Conservation (phyloP, 495 filamentous ascomycete species). For the Penicillium paxilli region DNA sequence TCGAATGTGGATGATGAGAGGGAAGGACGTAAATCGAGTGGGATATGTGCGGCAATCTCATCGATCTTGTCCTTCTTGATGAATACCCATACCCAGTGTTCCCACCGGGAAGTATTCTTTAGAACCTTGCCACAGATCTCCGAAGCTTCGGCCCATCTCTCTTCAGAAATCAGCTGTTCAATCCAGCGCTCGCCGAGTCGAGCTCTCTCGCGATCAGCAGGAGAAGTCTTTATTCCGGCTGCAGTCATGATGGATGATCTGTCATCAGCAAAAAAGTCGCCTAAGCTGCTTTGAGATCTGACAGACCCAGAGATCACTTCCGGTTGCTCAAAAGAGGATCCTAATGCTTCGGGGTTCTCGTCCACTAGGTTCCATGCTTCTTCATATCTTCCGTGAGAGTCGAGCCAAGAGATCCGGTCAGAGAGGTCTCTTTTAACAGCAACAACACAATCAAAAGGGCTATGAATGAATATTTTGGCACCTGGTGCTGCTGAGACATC, state of each 20-base stretch:
- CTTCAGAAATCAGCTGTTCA: slow-evolving; percentile 70
- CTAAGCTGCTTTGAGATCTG: slow-evolving; percentile 54
- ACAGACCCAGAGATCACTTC: slow-evolving; percentile 61
- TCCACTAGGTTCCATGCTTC: slow-evolving; percentile 87
- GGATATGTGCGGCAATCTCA: slow-evolving; percentile 84
- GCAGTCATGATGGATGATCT: slow-evolving; percentile 57
- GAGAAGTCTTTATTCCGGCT: slow-evolving; percentile 47
- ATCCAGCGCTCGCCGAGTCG: slow-evolving; percentile 92
- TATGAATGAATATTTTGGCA: slow-evolving; percentile 92
- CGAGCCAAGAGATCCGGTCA: slow-evolving; percentile 83
- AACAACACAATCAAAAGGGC: slow-evolving; percentile 91
- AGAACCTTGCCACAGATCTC: slow-evolving; percentile 78
- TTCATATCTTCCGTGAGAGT: slow-evolving; percentile 75
- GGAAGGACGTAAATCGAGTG: slow-evolving; percentile 71
- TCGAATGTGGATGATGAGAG: slow-evolving; percentile 86
- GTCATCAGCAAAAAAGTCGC: slow-evolving; percentile 80
- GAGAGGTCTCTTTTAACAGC: slow-evolving; percentile 79
- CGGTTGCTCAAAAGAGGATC: slow-evolving; percentile 24
- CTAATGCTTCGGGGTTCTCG: slow-evolving; percentile 65
- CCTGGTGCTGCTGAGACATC: slow-evolving; percentile 59
- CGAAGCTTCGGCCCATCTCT: slow-evolving; percentile 76
- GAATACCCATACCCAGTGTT: slow-evolving; percentile 91
- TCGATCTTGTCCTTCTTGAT: slow-evolving; percentile 80
- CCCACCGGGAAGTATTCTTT: slow-evolving; percentile 78
- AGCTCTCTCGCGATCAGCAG: slow-evolving; percentile 85